Evolutionary conservation across 2,329 filamentous ascomycete species (phyloP).

Genomic region (Cordyceps tenuipes): DNA sequence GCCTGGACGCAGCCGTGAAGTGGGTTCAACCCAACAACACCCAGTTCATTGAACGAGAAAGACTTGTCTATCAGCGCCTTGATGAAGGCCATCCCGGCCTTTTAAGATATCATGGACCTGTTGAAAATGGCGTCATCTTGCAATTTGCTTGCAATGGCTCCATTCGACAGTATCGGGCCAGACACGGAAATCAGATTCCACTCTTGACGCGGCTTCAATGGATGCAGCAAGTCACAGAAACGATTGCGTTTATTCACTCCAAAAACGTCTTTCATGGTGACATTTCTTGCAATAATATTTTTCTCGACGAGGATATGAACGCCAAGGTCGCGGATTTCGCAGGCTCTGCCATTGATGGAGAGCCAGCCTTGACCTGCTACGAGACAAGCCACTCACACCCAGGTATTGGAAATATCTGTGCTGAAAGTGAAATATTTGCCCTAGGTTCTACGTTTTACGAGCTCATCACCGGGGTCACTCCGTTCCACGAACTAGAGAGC

Average conservation of each 20-base stretch:
- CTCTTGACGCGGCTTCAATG: background rate
- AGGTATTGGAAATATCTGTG: background rate
- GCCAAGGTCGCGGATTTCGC: background rate
- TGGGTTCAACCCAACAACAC: too few relatives aligned
- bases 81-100: too few relatives aligned
- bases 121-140: too few relatives aligned
- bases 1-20: too few relatives aligned
- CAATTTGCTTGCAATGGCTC: too few relatives aligned
- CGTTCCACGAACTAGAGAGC: background rate
- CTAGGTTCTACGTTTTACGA: constrained; percentile 9
- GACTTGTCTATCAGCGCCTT: too few relatives aligned
- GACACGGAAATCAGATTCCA: too few relatives aligned
- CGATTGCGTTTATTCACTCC: background rate
- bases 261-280: background rate
- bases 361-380: background rate
- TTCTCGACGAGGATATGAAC: background rate
- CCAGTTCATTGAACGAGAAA: too few relatives aligned
- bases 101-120: too few relatives aligned
- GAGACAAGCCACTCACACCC: background rate
- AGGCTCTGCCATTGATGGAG: background rate
- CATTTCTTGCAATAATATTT: background rate
- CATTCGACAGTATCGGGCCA: too few relatives aligned
- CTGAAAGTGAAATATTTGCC: constrained; percentile 9
- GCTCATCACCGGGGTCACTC: background rate
- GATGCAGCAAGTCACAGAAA: background rate